Conservation (phyloP, 2,329 filamentous ascomycete genomes). For the Cryphonectria naterciae region DNA sequence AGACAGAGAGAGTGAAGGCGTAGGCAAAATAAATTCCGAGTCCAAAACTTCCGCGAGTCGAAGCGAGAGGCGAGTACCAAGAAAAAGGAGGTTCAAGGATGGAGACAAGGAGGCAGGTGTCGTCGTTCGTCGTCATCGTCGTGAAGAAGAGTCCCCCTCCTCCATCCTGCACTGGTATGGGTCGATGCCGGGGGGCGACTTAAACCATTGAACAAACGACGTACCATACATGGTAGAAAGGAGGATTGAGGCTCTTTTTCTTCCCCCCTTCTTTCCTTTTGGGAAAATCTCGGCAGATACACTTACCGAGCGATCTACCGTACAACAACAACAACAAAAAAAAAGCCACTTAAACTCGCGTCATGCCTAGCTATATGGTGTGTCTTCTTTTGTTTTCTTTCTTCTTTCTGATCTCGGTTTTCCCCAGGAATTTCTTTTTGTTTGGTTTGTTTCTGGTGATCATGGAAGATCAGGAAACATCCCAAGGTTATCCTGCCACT, state of each 20-base stretch:
- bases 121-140: not conserved
- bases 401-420: not conserved
- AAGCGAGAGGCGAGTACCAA: not conserved
- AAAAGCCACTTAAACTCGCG: not conserved
- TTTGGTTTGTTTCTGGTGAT: slow-evolving; percentile 15
- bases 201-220: not conserved
- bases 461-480: slow-evolving; percentile 14
- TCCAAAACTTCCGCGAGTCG: not conserved
- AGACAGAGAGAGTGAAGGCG: too few species aligned
- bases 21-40: not conserved
- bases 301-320: not conserved
- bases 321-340: not conserved
- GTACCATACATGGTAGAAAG: not conserved
- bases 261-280: not conserved
- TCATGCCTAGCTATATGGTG: not conserved
- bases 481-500: not conserved
- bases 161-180: not conserved
- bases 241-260: not conserved
- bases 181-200: not conserved
- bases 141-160: too few species aligned
- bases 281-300: not conserved
- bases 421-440: not conserved
- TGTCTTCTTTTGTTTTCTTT: not conserved
- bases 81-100: not conserved
- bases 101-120: not conserved